Percentiles rank a stretch among this genome's conserved stretches.
Conservation (phyloP, 345 rosid genomes). For the Euphorbia tirucalli region DNA sequence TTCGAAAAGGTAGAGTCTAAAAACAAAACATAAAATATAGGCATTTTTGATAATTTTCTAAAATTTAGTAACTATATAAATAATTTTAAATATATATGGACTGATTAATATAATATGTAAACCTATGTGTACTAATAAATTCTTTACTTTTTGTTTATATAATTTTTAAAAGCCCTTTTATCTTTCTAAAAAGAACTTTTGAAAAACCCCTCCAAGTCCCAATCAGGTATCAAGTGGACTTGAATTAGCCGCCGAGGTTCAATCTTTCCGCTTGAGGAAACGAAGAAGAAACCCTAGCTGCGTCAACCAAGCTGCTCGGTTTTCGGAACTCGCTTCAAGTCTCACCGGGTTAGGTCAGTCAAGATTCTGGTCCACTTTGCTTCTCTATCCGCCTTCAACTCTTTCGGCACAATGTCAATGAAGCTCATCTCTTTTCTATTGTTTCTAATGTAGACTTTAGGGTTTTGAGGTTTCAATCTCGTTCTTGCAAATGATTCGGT, state of each 20-base stretch:
- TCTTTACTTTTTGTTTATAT: too few species aligned
- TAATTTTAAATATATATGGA: too few species aligned
- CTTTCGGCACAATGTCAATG: constrained; percentile 4
- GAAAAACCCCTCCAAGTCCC: too few species aligned
- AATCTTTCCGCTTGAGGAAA: background rate
- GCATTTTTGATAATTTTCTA: too few species aligned
- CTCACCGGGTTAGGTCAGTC: background rate
- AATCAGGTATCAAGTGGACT: too few species aligned
- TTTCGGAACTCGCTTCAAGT: background rate
- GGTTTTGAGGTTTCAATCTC: background rate
- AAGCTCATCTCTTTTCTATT: background rate
- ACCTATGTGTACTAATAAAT: too few species aligned
- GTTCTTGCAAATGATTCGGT: background rate
- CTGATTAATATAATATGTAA: too few species aligned
- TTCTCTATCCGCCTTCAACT: background rate
- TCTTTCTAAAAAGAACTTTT: too few species aligned
- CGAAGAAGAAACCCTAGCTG: constrained; percentile 9
- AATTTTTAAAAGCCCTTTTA: too few species aligned
- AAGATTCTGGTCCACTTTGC: background rate
- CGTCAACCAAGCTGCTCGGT: background rate
- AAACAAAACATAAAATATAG: too few species aligned
- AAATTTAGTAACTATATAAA: too few species aligned
- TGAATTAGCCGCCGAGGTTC: background rate
- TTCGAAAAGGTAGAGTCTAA: too few species aligned
- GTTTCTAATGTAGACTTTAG: background rate